These are phyloP conservation scores for Lentinula novae-zelandiae DNA, from an alignment of 1,284 basidiomycete genomes.

Conservation along the genomic window DNA sequence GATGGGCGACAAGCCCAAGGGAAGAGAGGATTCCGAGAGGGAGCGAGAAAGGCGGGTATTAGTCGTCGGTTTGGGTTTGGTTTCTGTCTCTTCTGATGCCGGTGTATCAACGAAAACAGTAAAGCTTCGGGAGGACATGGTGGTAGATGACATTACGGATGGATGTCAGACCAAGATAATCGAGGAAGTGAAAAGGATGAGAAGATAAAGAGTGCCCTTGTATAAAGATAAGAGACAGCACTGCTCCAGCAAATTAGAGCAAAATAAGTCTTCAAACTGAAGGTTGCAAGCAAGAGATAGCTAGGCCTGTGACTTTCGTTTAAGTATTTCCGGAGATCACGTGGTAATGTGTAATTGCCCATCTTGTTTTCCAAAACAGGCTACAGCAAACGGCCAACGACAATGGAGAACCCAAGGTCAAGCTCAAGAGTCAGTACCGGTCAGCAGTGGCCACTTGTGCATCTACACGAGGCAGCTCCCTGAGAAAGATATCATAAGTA, in stretches of 20 bases:
- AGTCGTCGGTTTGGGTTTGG: conserved; percentile 24
- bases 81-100: conserved; percentile 21
- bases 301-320: background rate
- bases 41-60: conserved; percentile 15
- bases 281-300: background rate
- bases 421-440: no score
- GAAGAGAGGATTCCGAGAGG: conserved; percentile 9
- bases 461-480: background rate
- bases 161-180: background rate
- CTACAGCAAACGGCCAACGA: background rate
- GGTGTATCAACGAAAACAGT: conserved; percentile 62
- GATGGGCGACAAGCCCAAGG: conserved; percentile 25
- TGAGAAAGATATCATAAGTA: no score
- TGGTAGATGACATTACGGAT: conserved; percentile 8
- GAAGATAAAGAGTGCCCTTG: background rate
- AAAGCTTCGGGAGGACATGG: conserved; percentile 47
- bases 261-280: background rate
- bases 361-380: background rate
- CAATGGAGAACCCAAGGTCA: background rate
- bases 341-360: background rate
- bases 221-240: background rate
- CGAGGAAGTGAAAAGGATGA: conserved; percentile 8
- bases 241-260: conserved; percentile 8
- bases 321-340: background rate
- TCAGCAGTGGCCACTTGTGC: background rate